Evolutionary conservation across 2,329 filamentous ascomycete species (phyloP), one percentile per base, ranked within the genome.

Genomic region (Fusarium brachygibbosum): DNA sequence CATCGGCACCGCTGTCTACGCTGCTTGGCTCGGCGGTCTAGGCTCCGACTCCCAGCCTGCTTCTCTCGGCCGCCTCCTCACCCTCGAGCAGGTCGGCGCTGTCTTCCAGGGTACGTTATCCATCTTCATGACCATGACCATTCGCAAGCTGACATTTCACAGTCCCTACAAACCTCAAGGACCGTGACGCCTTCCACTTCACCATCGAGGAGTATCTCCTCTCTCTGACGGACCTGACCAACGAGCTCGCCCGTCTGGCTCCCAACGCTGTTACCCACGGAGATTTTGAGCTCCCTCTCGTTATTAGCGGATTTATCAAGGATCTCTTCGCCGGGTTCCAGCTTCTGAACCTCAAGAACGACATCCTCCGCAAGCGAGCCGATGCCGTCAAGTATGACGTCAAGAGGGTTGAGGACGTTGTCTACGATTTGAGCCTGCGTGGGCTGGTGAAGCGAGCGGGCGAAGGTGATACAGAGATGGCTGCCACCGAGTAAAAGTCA

Each of bases 181-280:
- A 95, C 75, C 85, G 87, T 66, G 95, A 98, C 78, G 88, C 90
- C 51, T 99, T 99, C 86, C 96, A 99, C 79, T 85, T 99, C 75
- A 97, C 94, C 42, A 95, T 98, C 74, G 96, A 99, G 81, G 96
- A 99, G 81, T 99, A 99, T 80, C 90, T 99, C 25, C 90, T 97
- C 63, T 90, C 93, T 16, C 85, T 98, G 62, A 95, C 96, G 61
- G 89, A 90, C 63, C 88, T 98, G 63, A 92, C 96, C 38, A 94
- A 97, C 76, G 96, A 99, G 82, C 87, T 99, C 75, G 87, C 92
- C 63, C 93, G 95, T 41, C 88, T 99, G 60, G 94, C 96, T 34
- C 93, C 96, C 80, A 99, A 99, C 82, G 91, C 93, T 7, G 96
- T 99, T 70, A 79, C 95, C 1, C 84, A 97, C 37, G 94, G 94